Base-by-base conservation (phyloP, 192 early-diverging fungal genomes). In the Coemansia sp. region DNA sequence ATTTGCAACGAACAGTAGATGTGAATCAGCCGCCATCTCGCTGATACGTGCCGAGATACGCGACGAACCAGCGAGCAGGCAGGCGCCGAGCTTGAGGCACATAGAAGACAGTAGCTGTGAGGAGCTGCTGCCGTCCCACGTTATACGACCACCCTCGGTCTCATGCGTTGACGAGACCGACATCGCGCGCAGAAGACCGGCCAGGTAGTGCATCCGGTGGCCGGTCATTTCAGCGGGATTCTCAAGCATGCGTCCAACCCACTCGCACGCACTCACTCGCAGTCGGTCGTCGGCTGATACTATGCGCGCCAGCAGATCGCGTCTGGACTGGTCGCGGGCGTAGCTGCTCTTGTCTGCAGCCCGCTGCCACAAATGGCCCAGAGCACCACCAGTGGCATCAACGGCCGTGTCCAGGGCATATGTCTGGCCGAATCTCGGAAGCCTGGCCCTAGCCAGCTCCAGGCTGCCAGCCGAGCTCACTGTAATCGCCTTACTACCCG, bases 271-370 rank as follows among this genome's bases (percentile, higher is more conserved):
- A 0, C 7, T 19, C 1, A n/a, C 23, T 11, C 72, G 70, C n/a
- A 82, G 44, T 34, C 31, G 36, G 11, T 27, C 55, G 50, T 76
- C 68, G 55, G 42, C 46, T 12, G 44, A 25, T 7, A 82, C 31
- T 3, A 82, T 58, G n/a, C 71, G 60, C 17, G 62, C 70, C 6
- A 81, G 61, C 5, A 81, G 23, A 34, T 11, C 63, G 50, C 68
- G 65, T n/a, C 32, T 61, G 25, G 39, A 60, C 2, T 27, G 15
- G 31, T 63, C 64, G 11, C 2, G 31, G 2, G n/a, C 59, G 1
- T 55, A 62, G n/a, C 48, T 5, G 50, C 60, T 36, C 17, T 37
- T 32, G 17, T 57, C 44, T 9, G 42, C 34, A 0, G 62, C 15
- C 7, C 23, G 32, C 34, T 39, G 15, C 64, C 69, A 74, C 73